Evolutionary conservation across 768 basidiomycete species (phyloP), one percentile per base, ranked within the genome.

Genomic region (Phylloporus scabripes): DNA sequence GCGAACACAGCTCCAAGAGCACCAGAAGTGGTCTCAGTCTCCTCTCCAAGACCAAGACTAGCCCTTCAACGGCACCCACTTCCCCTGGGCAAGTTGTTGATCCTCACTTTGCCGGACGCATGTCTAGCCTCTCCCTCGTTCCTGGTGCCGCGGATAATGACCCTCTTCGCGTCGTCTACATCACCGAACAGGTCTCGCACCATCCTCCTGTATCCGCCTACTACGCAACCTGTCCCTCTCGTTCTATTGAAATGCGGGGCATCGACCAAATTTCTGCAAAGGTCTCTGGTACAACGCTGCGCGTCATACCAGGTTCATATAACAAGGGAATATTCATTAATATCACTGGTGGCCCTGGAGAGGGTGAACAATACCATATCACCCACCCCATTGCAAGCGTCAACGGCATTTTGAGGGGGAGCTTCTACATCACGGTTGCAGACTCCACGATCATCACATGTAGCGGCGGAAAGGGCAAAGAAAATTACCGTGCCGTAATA

Each of bases 101-200:
- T 48, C 68, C 72, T 23, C 58, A 50, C 23, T 42, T 77, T 46
- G 72, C 74, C 34, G 82, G 78, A 5, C 74, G 74, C 50, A 74
- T 83, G 60, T 86, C 85, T 15, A 80, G 72, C 46, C 77, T 86
- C 39, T 82, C 74, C 58, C 74, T 89, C 29, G 70, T 61, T 29
- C 65, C 68, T 42, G 67, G 60, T 33, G 64, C 32, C 8, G 64
- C 66, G 0, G 62, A 63, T 3, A 54, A 70, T 33, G 66, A 66
- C 5, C 65, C 69, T 43, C 66, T 82, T 14, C 85, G 91, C 29
- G 80, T 94, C 38, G 78, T 81, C 6, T 95, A 80, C 66, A 69
- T 94, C 41, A 95, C 92, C 12, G 94, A 96, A 66, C 94, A 96
- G 68, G 83, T 97, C 41, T 96, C 90, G 2, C 96, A 99, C 69